phyloP scores from a whole-genome alignment of 352 stramenopile species.

The Phytophthora agathidicida region DNA sequence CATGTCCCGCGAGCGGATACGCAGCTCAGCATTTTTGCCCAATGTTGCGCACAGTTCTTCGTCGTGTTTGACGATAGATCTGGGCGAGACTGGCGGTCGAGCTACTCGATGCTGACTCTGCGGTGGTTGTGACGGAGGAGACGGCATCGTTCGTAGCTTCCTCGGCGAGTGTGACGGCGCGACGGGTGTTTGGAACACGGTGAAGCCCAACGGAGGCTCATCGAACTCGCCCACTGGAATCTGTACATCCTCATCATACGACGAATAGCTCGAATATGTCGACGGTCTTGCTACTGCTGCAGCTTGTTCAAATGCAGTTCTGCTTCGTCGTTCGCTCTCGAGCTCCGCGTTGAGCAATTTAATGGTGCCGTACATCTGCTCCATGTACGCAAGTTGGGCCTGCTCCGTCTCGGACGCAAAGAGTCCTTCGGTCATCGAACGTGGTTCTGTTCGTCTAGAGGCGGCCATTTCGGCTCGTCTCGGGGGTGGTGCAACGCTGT shows the following conservation, averaged over 20 bases:
- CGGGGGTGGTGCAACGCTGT: constrained; percentile 22
- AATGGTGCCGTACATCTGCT: constrained; percentile 74
- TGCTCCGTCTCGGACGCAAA: constrained; percentile 35
- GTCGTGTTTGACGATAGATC: constrained; percentile 44
- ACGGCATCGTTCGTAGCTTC: constrained; percentile 24
- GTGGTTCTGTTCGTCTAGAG: constrained; percentile 15
- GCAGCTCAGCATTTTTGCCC: constrained; percentile 70
- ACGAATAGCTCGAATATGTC: constrained; percentile 32
- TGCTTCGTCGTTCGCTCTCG: constrained; percentile 47
- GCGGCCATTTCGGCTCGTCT: constrained; percentile 14
- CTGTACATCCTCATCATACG: constrained; percentile 21
- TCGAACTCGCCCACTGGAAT: constrained; percentile 18
- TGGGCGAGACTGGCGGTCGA: constrained; percentile 17
- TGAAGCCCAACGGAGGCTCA: constrained; percentile 11
- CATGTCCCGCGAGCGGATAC: constrained; percentile 60
- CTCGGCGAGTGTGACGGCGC: constrained; percentile 21
- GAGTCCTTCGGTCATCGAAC: constrained; percentile 1
- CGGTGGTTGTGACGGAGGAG: constrained; percentile 10
- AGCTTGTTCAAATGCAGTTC: constrained; percentile 12
- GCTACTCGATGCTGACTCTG: constrained; percentile 12
- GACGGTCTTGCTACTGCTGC: neutral
- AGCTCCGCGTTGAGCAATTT: constrained; percentile 53
- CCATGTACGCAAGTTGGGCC: constrained; percentile 66
- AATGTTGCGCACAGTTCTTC: constrained; percentile 58
- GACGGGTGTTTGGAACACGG: constrained; percentile 26